A percentile compares a stretch with the other conserved stretches of the same genome.
These are phyloP conservation scores for Ceratobasidium papillatum DNA, from an alignment of 1,284 basidiomycete genomes.

Conservation along the genomic window DNA sequence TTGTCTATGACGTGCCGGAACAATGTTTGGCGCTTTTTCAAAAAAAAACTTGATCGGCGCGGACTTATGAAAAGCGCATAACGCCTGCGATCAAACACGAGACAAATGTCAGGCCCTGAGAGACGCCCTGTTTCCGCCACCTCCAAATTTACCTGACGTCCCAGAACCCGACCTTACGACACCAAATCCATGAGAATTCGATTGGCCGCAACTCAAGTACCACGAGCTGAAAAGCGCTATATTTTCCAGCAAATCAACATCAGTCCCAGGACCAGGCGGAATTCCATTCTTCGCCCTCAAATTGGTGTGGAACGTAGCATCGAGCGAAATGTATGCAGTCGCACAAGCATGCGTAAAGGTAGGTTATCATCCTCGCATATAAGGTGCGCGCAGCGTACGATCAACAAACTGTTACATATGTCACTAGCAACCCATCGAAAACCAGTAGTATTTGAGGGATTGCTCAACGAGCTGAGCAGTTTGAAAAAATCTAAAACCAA, in stretches of 20 bases:
- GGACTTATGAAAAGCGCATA: no score
- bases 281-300: background rate
- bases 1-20: no score
- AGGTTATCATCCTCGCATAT: conserved; percentile 31
- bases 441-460: no score
- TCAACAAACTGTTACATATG: no score
- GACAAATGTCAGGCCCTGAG: no score
- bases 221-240: background rate
- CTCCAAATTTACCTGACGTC: background rate
- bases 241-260: background rate
- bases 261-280: conserved; percentile 33
- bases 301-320: conserved; percentile 7
- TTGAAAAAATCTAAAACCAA: no score
- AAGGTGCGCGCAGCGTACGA: no score
- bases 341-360: background rate
- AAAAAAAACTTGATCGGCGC: no score
- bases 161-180: background rate
- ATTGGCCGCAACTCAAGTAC: background rate
- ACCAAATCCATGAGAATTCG: background rate
- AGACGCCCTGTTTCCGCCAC: background rate
- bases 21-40: no score
- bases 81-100: no score
- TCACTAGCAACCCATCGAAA: no score
- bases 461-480: no score
- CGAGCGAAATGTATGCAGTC: conserved; percentile 1